Evolutionary conservation across 805 yeast genomes (phyloP).

Genomic region (Candida coleopterorum): DNA sequence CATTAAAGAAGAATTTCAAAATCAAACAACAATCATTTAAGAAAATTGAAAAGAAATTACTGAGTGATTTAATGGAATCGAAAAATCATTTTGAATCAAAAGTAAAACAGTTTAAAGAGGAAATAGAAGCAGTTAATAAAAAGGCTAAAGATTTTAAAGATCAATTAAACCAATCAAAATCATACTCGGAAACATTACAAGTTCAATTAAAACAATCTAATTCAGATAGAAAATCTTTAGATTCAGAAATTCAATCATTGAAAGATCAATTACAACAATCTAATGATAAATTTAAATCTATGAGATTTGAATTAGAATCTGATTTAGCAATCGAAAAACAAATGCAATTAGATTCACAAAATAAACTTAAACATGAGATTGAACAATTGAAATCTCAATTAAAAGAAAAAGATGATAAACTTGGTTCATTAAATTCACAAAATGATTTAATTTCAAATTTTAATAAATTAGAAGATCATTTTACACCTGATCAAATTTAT

Average conservation of each 20-base stretch:
- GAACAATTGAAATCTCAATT: not conserved
- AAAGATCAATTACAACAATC: not conserved
- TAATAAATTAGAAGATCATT: not conserved
- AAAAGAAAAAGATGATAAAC: not conserved
- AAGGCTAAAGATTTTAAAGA: not conserved
- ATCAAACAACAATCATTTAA: too few relatives aligned
- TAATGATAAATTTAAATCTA: constrained; percentile 1
- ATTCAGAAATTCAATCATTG: not conserved
- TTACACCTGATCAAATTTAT: constrained; percentile 7
- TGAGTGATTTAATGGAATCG: too few relatives aligned
- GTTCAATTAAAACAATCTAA: not conserved
- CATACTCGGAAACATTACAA: not conserved
- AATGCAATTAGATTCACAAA: not conserved
- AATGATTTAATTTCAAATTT: not conserved
- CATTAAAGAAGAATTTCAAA: too few relatives aligned
- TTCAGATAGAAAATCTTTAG: not conserved
- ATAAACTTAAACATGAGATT: not conserved
- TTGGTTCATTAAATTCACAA: not conserved
- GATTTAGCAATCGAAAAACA: constrained; percentile 6
- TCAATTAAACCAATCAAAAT: not conserved
- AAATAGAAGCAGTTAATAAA: too few relatives aligned
- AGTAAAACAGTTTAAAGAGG: too few relatives aligned
- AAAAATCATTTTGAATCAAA: too few relatives aligned
- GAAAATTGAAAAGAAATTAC: too few relatives aligned
- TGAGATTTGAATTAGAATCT: constrained; percentile 5